Evolutionary conservation across 2,329 filamentous ascomycete species (phyloP), one percentile per base, ranked within the genome.

Genomic region (Cryphonectria carpinicola): DNA sequence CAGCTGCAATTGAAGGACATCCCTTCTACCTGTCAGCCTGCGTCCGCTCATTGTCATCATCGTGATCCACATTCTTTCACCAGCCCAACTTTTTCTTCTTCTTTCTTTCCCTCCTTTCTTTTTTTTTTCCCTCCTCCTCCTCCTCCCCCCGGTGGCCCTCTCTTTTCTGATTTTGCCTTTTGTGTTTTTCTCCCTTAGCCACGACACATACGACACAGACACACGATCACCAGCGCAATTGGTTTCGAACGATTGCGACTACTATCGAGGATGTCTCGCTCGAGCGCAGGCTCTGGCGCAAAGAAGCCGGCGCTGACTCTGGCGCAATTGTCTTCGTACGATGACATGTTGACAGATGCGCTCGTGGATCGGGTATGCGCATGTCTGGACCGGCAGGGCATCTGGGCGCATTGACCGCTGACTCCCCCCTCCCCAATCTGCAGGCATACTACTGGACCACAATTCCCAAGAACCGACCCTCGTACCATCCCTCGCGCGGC

Each of bases 361-460:
- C 89, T 99, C 67, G 91, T 99, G 72, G 96, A 99, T 82, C 94
- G 95, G 83, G 95, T 98, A 87, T 82, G 92, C 87, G 58, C 71
- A 68, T 56, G 70, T 64, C 61, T 58, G n/a, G 56, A 4, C 32
- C 11, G 43, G 49, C 19, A n/a, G 56, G 32, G 7, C 17, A 19
- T 39, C 13, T 64, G 41, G 72, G 62, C 65, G 65, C 66, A 66
- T 67, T 68, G 67, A 54, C 54, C 67, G 73, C 75, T 79, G 72
- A 78, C 72, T 49, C 11, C 14, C n/a, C 4, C 11, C 32, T 2
- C 28, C 28, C 28, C n/a, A n/a, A 54, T 56, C 28, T 46, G 14
- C 69, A 98, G 95, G 92, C 94, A 13, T 98, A 93, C 81, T 99
- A 96, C 84, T 98, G 96, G 95, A 95, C 95, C 7, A 93, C 89